Conservation (phyloP, 2,329 filamentous ascomycete genomes). For the Cytospora leucostoma region DNA sequence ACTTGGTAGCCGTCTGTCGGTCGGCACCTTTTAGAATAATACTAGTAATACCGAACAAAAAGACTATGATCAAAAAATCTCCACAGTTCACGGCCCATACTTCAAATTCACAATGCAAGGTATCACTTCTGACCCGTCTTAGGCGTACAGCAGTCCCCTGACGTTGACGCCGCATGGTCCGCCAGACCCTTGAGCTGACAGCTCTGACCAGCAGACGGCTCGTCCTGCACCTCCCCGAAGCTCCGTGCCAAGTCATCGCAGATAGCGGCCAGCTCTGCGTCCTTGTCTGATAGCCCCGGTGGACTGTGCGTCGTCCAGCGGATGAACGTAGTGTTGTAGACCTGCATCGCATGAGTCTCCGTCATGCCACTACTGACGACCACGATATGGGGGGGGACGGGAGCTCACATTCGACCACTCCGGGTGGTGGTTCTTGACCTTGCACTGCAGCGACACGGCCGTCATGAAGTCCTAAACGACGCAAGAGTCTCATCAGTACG, state of each 20-base stretch:
- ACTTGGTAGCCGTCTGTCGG: conserved; percentile 10
- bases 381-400: neutral
- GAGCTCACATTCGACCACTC: conserved; percentile 72
- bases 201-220: conserved; percentile 27
- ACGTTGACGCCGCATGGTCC: conserved; percentile 46
- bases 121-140: conserved; percentile 30
- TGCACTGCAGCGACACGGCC: conserved; percentile 67
- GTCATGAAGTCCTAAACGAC: conserved; percentile 69
- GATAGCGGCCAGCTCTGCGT: conserved; percentile 61
- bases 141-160: conserved; percentile 57
- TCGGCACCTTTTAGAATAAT: conserved; percentile 25
- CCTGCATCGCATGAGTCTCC: conserved; percentile 47
- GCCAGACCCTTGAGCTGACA: conserved; percentile 47
- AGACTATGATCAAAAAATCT: conserved; percentile 5
- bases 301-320: conserved; percentile 74
- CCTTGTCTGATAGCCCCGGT: conserved; percentile 63
- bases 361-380: neutral
- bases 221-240: conserved; percentile 54
- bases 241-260: conserved; percentile 62
- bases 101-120: neutral
- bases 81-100: neutral
- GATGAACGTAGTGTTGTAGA: conserved; percentile 70
- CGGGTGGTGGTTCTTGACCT: conserved; percentile 69
- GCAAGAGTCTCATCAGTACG: conserved; percentile 26
- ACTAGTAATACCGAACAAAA: conserved; percentile 27